These are phyloP conservation scores for Thecamonas trahens DNA, from an alignment of 78 protist genomes.

Conservation along the genomic window DNA sequence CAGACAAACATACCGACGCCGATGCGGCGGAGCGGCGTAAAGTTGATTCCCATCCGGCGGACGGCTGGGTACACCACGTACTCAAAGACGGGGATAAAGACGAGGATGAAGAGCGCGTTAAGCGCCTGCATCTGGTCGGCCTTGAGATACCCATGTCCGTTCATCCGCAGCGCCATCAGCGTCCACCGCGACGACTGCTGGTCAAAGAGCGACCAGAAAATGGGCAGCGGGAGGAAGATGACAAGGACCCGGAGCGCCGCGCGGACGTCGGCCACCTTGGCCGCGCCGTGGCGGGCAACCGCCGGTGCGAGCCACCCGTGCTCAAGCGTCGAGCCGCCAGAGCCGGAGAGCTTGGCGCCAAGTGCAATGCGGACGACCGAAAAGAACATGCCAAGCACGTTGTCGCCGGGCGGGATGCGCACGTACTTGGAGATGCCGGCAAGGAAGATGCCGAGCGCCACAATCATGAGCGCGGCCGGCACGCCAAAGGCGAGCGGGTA, in stretches of 20 bases:
- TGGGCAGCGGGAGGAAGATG: slow-evolving; percentile 32
- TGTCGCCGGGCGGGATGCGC: background rate
- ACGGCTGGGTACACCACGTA: slow-evolving; percentile 27
- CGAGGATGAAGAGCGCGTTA: slow-evolving; percentile 46
- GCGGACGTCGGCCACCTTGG: background rate
- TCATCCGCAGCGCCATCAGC: slow-evolving; percentile 39
- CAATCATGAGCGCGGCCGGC: slow-evolving; percentile 44
- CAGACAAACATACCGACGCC: slow-evolving; percentile 50
- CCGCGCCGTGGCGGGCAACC: no score
- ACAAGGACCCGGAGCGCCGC: background rate
- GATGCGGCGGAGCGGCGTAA: slow-evolving; percentile 45
- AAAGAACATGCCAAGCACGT: background rate
- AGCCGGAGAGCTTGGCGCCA: background rate
- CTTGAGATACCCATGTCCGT: slow-evolving; percentile 2
- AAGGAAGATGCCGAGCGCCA: slow-evolving; percentile 21
- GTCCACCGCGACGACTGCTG: slow-evolving; percentile 41
- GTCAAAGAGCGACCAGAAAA: slow-evolving; percentile 65
- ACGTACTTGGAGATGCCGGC: slow-evolving; percentile 22
- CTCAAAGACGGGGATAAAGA: slow-evolving; percentile 46
- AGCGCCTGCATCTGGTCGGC: slow-evolving; percentile 60
- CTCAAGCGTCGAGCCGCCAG: background rate
- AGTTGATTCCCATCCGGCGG: background rate
- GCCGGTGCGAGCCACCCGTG: background rate
- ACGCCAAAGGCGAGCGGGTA: slow-evolving; percentile 57
- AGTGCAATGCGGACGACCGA: background rate